These are phyloP conservation scores for Tieghemostelium lacteum DNA, from an alignment of 78 protist species.

Conservation along the genomic window DNA sequence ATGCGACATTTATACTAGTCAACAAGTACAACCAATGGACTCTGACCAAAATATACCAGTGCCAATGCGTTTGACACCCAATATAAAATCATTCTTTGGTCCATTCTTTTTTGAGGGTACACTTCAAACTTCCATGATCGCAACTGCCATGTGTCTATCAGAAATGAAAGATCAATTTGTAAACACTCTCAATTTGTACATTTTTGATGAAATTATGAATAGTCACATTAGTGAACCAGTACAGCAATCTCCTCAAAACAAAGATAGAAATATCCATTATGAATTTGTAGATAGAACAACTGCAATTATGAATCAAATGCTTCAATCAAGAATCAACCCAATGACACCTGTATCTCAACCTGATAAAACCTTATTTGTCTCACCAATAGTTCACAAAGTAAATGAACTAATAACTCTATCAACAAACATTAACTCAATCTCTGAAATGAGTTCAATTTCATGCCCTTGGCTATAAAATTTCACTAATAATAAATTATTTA, in stretches of 20 bases:
- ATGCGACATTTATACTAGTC: neutral
- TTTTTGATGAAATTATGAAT: constrained; percentile 55
- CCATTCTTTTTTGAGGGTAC: constrained; percentile 72
- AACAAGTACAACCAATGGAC: neutral
- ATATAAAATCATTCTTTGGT: constrained; percentile 36
- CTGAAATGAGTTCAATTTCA: constrained; percentile 26
- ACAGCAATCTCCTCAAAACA: neutral
- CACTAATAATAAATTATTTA: no score
- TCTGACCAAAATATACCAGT: constrained; percentile 11
- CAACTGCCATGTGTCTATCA: constrained; percentile 39
- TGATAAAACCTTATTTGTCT: constrained; percentile 43
- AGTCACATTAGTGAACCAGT: constrained; percentile 15
- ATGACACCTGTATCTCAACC: constrained; percentile 61
- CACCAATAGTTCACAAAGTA: constrained; percentile 64
- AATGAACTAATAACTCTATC: constrained; percentile 53
- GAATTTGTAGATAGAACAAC: constrained; percentile 49
- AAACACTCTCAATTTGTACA: constrained; percentile 1
- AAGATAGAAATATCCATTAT: constrained; percentile 20
- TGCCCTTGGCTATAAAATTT: constrained; percentile 71
- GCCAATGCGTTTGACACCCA: constrained; percentile 53
- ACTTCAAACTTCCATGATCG: constrained; percentile 17
- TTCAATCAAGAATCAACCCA: constrained; percentile 19
- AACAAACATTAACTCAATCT: constrained; percentile 25
- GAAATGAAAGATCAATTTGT: constrained; percentile 59
- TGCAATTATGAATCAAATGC: constrained; percentile 27